phyloP scores from a whole-genome alignment of 2,329 filamentous ascomycete genomes.

The Tolypocladium tundrense region DNA sequence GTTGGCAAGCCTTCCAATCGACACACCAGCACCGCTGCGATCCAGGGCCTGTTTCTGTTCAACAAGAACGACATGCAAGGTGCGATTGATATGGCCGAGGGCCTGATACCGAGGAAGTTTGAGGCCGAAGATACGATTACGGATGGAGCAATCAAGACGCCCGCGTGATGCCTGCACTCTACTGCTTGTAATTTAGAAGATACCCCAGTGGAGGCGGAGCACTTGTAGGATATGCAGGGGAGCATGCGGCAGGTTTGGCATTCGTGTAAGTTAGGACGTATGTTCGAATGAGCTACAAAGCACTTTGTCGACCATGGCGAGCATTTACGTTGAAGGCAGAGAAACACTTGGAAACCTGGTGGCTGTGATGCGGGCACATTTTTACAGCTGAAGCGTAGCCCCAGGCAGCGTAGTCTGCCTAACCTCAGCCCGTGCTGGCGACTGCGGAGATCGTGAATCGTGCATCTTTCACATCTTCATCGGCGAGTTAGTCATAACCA shows the following conservation, averaged over 20 bases:
- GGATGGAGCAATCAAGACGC: slow-evolving; percentile 30
- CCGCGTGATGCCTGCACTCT: slow-evolving; percentile 16
- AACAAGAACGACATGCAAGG: slow-evolving; percentile 88
- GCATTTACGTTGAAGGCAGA: background rate
- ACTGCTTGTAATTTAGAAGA: slow-evolving; percentile 4
- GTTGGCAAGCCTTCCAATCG: slow-evolving; percentile 35
- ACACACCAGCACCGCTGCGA: slow-evolving; percentile 73
- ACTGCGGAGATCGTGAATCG: background rate
- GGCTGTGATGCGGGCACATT: background rate
- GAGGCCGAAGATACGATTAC: slow-evolving; percentile 32
- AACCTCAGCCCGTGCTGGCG: background rate
- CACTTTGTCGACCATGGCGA: no score
- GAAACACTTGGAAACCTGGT: background rate
- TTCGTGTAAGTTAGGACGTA: background rate
- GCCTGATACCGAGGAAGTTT: slow-evolving; percentile 47
- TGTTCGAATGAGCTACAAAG: background rate
- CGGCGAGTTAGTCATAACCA: background rate
- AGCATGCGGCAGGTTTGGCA: background rate
- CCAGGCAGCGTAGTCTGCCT: background rate
- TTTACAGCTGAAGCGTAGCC: no score
- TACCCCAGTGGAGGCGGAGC: slow-evolving; percentile 1
- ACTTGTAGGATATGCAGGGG: background rate
- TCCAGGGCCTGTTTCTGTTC: slow-evolving; percentile 90
- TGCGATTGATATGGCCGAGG: slow-evolving; percentile 70
- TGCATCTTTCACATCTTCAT: background rate